A percentile compares a stretch with the other conserved stretches of the same genome.
phyloP scores from a whole-genome alignment of 192 early-diverging fungal species.

The Coemansia sp. region DNA sequence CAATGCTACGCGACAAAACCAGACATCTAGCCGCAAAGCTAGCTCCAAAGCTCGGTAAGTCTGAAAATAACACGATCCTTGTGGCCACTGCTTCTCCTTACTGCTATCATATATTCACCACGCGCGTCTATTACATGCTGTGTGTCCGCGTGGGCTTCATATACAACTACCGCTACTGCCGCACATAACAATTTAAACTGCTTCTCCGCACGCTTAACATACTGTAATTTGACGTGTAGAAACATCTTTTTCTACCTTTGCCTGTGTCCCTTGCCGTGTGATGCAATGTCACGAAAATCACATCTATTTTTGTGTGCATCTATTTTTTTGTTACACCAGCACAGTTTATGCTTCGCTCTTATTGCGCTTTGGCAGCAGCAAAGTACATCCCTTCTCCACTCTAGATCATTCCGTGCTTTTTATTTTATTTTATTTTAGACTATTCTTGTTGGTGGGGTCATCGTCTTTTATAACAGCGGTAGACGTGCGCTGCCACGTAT shows the following conservation, averaged over 20 bases:
- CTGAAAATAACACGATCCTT: not conserved
- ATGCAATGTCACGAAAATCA: not conserved
- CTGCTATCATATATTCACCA: not conserved
- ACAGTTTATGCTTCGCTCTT: not conserved
- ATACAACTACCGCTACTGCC: not conserved
- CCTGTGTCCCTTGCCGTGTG: not conserved
- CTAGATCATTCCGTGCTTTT: too few species aligned
- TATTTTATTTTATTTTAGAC: too few species aligned
- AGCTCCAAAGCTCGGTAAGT: conserved; percentile 43
- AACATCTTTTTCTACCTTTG: not conserved
- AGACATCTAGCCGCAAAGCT: conserved; percentile 46
- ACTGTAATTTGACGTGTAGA: not conserved
- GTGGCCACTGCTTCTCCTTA: not conserved
- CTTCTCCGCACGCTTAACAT: conserved; percentile 4
- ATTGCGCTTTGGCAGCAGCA: not conserved
- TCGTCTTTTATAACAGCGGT: too few species aligned
- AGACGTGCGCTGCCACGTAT: too few species aligned
- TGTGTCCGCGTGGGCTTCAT: not conserved
- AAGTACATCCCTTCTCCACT: not conserved
- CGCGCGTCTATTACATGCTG: not conserved
- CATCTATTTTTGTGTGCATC: not conserved
- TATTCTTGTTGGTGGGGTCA: too few species aligned
- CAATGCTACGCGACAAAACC: conserved; percentile 51
- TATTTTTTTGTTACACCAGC: not conserved
- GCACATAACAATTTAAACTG: not conserved